Evolutionary conservation across 148 eudicot species (phyloP), one percentile per base, ranked within the genome.

Genomic region (Rheum nobile): DNA sequence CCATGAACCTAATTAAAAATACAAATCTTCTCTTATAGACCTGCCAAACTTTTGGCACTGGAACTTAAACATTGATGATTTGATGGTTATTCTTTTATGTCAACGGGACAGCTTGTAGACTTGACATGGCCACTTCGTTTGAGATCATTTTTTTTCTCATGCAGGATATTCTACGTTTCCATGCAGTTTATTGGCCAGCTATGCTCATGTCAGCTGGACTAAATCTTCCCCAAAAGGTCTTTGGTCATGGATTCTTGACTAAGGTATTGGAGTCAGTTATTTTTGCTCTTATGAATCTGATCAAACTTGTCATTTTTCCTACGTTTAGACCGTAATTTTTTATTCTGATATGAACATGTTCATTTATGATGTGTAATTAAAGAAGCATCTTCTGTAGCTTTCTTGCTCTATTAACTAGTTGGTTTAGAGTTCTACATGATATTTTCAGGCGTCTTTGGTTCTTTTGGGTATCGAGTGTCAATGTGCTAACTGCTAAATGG

Each of bases 181-280:
- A 96, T 85, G 97, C 99, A 75, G 96, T 96, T 75, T 96, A 96
- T 81, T 96, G 99, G 99, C 97, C 99, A 65, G 99, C 99, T 71
- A 92, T 96, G 99, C 82, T 96, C 74, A 96, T 96, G 97, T 92
- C 99, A 34, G 99, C 97, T 22, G 96, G 97, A 79, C 44, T 90
- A 67, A 79, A 79, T 77, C 89, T 88, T 73, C 99, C 99, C 17
- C 86, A 86, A 83, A 96, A 68, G 86, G 99, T 96, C 31, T 96
- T 92, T 82, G 97, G 99, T 76, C 99, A 96, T 89, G 99, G 99
- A 63, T 96, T 96, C 82, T 88, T 96, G 86, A 96, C 99, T 42
- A 96, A 96, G 99, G 99, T 96, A 86, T 31, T 35, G 41, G 32
- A 65, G 22, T 14, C 70, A 11, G 31, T 59, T 59, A 59, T 28